A percentile compares a stretch with the other conserved stretches of the same genome.
phyloP scores from a whole-genome alignment of 257 asterid genomes.

The Galeopsis tetrahit region DNA sequence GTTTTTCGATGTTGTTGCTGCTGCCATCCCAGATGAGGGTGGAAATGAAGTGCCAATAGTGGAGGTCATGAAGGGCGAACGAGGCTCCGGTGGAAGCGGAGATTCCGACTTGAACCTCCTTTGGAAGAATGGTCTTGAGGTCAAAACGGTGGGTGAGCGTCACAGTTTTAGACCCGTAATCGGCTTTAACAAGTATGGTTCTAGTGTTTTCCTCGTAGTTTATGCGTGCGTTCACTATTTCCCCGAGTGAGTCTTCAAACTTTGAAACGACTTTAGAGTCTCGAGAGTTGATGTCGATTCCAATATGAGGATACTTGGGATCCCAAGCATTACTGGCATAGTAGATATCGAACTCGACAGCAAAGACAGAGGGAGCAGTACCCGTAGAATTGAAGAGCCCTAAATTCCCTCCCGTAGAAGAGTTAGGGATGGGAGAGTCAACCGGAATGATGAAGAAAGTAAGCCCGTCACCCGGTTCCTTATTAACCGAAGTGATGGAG shows the following conservation, averaged over 20 bases:
- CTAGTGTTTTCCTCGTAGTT: no score
- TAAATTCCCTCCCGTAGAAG: not conserved
- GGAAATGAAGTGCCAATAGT: not conserved
- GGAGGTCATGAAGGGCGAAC: not conserved
- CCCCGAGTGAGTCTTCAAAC: no score
- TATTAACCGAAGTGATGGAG: no score
- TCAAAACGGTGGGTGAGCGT: not conserved
- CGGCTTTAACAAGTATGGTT: not conserved
- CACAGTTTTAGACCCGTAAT: rapidly evolving
- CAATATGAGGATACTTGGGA: not conserved
- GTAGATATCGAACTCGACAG: constrained; percentile 10
- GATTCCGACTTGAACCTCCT: not conserved
- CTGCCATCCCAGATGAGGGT: not conserved
- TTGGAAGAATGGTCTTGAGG: constrained; percentile 10
- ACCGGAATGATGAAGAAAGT: no score
- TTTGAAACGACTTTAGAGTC: not conserved
- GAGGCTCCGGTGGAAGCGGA: not conserved
- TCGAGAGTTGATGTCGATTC: not conserved
- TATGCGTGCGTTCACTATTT: no score
- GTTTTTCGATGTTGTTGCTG: no score
- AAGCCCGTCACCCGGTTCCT: no score
- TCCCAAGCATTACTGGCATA: not conserved
- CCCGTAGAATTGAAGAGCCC: not conserved
- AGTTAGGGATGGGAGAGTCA: no score
- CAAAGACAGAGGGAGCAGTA: not conserved